Percentiles rank a stretch among this genome's conserved stretches.
Evolutionary conservation across 306 rosid genomes (phyloP).

Genomic region (Lathyrus aphaca): DNA sequence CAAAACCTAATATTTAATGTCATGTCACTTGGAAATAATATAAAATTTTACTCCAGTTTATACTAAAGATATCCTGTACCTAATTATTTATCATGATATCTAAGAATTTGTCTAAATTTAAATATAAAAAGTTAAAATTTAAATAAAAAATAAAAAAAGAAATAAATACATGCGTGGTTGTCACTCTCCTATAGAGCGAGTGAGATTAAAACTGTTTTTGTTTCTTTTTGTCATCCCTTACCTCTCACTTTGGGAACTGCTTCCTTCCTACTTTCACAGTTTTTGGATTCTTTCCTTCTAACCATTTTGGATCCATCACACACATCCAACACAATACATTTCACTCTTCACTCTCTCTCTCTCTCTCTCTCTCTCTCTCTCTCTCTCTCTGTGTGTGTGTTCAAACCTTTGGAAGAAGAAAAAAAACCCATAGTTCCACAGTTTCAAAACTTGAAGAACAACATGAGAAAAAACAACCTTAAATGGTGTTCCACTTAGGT

Average conservation of each 20-base stretch:
- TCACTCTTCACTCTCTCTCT: constrained; percentile 11
- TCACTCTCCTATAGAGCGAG: not conserved
- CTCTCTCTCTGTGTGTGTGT: not conserved
- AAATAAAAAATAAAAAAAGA: no score
- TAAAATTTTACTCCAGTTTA: no score
- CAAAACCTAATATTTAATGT: no score
- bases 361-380: not conserved
- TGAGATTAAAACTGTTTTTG: not conserved
- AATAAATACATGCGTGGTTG: not conserved
- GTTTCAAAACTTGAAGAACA: not conserved
- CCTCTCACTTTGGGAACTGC: constrained; percentile 18
- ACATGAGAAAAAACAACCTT: constrained; percentile 17
- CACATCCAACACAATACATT: constrained; percentile 3
- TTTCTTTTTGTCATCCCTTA: constrained; percentile 24
- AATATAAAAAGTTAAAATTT: no score
- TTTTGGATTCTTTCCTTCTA: constrained; percentile 17
- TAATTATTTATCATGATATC: no score
- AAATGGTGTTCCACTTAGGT: constrained; percentile 49
- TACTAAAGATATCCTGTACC: no score
- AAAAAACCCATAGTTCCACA: not conserved
- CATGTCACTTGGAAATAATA: no score
- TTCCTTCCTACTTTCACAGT: constrained; percentile 25
- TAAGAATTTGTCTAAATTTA: no score
- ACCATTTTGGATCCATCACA: constrained; percentile 21
- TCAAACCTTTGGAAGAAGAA: not conserved